Conservation (phyloP, 202 grass and related monocot genomes). For the Brachypodium distachyon region DNA sequence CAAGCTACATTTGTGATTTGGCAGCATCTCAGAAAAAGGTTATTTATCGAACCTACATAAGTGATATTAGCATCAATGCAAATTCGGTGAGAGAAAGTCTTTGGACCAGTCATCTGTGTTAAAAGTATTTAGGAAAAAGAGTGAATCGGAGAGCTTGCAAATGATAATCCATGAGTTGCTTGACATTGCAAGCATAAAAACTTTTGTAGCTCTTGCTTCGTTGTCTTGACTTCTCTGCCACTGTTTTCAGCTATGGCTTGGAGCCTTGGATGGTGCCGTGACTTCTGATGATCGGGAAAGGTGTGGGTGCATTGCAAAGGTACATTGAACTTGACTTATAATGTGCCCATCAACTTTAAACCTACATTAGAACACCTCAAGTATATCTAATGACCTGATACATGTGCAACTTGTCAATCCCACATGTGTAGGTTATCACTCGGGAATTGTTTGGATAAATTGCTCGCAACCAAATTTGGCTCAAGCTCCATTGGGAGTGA, state of each 20-base stretch:
- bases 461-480: constrained; percentile 71
- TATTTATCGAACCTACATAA: too few relatives aligned
- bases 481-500: constrained; percentile 87
- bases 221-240: background rate
- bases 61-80: too few relatives aligned
- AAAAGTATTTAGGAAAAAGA: constrained; percentile 65
- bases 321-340: constrained; percentile 2
- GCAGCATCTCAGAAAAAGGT: too few relatives aligned
- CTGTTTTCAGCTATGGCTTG: constrained; percentile 53
- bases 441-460: constrained; percentile 78
- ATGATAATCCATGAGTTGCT: constrained; percentile 61
- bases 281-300: too few relatives aligned
- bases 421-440: constrained; percentile 40
- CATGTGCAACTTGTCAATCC: too few relatives aligned
- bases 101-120: too few relatives aligned
- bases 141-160: constrained; percentile 76
- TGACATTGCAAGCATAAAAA: background rate
- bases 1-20: too few relatives aligned
- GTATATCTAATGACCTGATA: background rate
- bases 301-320: constrained; percentile 68
- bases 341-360: background rate
- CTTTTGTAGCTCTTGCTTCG: background rate
- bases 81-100: too few relatives aligned
- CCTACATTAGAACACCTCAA: too few relatives aligned
- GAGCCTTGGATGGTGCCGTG: too few relatives aligned